Evolutionary conservation across 2,329 filamentous ascomycete genomes (phyloP).

Genomic region (Aspergillus terreus): DNA sequence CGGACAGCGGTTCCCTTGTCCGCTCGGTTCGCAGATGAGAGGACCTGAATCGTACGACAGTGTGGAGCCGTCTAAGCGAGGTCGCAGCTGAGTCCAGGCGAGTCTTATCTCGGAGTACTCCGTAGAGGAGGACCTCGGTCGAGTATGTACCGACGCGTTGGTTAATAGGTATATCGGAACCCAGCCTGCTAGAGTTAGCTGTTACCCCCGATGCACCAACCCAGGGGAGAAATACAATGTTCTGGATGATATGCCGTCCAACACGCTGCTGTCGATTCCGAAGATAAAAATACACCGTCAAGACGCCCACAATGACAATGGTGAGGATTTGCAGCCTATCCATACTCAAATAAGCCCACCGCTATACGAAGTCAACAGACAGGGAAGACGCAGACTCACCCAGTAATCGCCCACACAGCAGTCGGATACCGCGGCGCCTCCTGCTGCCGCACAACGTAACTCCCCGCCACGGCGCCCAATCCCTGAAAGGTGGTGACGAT

Average conservation of each 20-base stretch:
- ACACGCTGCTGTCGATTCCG: constrained; percentile 49
- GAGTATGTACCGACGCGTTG: background rate
- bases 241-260: constrained; percentile 51
- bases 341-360: background rate
- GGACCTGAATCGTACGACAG: background rate
- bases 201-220: background rate
- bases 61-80: background rate
- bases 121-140: background rate
- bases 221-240: constrained; percentile 26
- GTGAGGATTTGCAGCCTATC: constrained; percentile 56
- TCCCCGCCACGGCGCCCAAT: constrained; percentile 62
- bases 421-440: constrained; percentile 63
- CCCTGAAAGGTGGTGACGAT: constrained; percentile 60
- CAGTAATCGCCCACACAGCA: constrained; percentile 65
- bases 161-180: constrained; percentile 35
- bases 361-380: background rate
- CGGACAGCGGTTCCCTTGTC: too few species aligned
- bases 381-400: constrained; percentile 24
- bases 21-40: too few species aligned
- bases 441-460: constrained; percentile 59
- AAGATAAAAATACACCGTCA: constrained; percentile 52
- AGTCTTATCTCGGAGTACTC: background rate
- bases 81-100: background rate
- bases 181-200: constrained; percentile 18
- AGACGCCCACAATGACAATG: constrained; percentile 50